Base-by-base conservation (phyloP, 441 rosid genomes). In the Pelargonium cotyledonis region DNA sequence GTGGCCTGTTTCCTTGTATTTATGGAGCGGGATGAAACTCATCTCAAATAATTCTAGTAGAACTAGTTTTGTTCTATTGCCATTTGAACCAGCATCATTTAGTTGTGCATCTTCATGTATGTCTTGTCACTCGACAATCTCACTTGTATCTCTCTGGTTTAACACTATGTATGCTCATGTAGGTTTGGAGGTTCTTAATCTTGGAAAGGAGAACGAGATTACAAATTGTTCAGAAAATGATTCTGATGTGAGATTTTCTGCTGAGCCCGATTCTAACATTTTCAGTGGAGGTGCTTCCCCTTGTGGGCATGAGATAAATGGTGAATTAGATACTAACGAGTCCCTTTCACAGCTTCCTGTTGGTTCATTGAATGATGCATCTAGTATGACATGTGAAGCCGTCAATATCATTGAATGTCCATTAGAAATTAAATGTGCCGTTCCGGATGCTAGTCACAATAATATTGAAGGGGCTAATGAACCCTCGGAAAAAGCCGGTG, bases 201-300 rank as follows among this genome's bases (percentile, higher is more conserved):
- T 67, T 31, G 58, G 16, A 18, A 74, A 74, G 74, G 83, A 71
- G 77, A 49, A 69, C 31, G 29, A 65, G 47, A 53, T 40, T 15
- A 68, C 63, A 57, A 75, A 75, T 74, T 79, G 68, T 57, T 70
- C 19, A 66, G 70, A 74, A 69, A 66, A 58, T 66, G 74, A 75
- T 43, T 68, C 75, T 62, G 78, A 70, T 35, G 77, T 73, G 31
- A 73, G 44, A 46, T 43, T 65, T 43, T 68, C 75, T 62, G 78
- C 69, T 35, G 77, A 69, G 65, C 75, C 73, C 73, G 86, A 82
- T 76, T 64, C 78, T 70, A 78, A 82, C 49, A 65, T 23, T 60
- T 65, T 80, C 43, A 62, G 43, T 8, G 83, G 75, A 65, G 72
- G 58, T 49, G 55, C 72, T 61, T 64, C 63, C 16, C 72, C 73